A percentile compares a stretch with the other conserved stretches of the same genome.
Evolutionary conservation across 371 early-diverging fungal species (phyloP).

Genomic region (Mucor sp.): DNA sequence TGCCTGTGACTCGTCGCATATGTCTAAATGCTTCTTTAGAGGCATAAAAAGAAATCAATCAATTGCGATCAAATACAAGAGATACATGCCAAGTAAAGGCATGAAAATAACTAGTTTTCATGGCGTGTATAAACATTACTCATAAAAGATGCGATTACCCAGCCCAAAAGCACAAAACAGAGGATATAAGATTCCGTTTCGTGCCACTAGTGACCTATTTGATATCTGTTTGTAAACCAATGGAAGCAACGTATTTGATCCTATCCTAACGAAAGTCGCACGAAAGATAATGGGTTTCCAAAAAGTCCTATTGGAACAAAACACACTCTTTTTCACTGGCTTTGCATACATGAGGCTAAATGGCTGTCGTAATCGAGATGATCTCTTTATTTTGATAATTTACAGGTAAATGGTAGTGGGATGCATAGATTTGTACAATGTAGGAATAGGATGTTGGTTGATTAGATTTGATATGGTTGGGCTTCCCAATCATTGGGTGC

Average conservation of each 20-base stretch:
- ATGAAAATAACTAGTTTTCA: neutral
- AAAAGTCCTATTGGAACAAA: neutral
- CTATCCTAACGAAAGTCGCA: conserved; percentile 8
- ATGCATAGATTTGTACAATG: neutral
- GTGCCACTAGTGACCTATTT: neutral
- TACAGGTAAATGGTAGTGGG: neutral
- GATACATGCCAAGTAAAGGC: neutral
- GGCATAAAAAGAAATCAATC: neutral
- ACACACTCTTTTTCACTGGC: neutral
- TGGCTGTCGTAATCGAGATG: neutral
- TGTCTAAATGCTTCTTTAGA: neutral
- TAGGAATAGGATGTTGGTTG: neutral
- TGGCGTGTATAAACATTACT: neutral
- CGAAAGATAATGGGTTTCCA: neutral
- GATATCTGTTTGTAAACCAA: neutral
- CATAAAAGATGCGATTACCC: neutral
- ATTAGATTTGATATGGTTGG: neutral
- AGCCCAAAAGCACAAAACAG: neutral
- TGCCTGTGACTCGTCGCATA: neutral
- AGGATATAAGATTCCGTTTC: neutral
- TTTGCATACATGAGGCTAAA: neutral
- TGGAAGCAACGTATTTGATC: neutral
- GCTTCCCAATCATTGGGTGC: neutral
- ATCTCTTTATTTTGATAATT: neutral
- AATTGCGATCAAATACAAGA: neutral